A percentile compares a stretch with the other conserved stretches of the same genome.
These are phyloP conservation scores for Aspergillaceae sp. DNA, from an alignment of 2,329 filamentous ascomycete species.

Conservation along the genomic window DNA sequence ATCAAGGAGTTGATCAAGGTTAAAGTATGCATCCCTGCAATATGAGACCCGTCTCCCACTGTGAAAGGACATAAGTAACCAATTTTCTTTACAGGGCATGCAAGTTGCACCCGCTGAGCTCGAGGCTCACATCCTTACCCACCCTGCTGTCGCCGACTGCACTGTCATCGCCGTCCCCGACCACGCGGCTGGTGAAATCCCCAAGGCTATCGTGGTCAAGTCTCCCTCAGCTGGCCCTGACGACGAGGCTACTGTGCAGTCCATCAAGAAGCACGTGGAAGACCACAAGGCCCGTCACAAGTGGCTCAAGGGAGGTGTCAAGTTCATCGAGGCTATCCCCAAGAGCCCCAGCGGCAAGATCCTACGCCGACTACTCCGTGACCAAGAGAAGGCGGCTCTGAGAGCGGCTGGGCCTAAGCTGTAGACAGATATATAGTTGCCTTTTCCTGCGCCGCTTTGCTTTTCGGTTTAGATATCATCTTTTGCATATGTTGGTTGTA, in stretches of 20 bases:
- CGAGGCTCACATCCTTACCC: slow-evolving; percentile 68
- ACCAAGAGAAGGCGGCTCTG: slow-evolving; percentile 62
- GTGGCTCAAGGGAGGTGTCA: slow-evolving; percentile 53
- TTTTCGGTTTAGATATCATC: not conserved
- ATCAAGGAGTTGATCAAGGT: slow-evolving; percentile 73
- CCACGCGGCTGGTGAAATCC: slow-evolving; percentile 52
- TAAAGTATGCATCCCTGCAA: slow-evolving; percentile 47
- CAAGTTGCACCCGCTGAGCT: slow-evolving; percentile 80
- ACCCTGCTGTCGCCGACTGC: slow-evolving; percentile 66
- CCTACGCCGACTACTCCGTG: slow-evolving; percentile 55
- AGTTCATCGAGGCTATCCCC: slow-evolving; percentile 50
- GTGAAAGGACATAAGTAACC: not conserved
- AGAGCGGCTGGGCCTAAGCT: slow-evolving; percentile 58
- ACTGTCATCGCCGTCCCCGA: slow-evolving; percentile 68
- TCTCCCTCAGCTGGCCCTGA: slow-evolving; percentile 45
- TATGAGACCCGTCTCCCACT: slow-evolving; percentile 17
- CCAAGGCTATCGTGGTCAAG: slow-evolving; percentile 58
- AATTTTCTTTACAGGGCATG: slow-evolving; percentile 48
- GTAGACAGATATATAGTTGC: slow-evolving; percentile 30
- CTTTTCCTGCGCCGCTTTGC: not conserved
- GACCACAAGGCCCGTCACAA: slow-evolving; percentile 55
- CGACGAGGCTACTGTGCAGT: slow-evolving; percentile 41
- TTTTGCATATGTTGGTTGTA: not conserved
- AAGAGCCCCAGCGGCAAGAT: slow-evolving; percentile 59
- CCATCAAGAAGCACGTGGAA: slow-evolving; percentile 52